Conservation (phyloP, 148 eudicot species). For the Rhododendron henanense region DNA sequence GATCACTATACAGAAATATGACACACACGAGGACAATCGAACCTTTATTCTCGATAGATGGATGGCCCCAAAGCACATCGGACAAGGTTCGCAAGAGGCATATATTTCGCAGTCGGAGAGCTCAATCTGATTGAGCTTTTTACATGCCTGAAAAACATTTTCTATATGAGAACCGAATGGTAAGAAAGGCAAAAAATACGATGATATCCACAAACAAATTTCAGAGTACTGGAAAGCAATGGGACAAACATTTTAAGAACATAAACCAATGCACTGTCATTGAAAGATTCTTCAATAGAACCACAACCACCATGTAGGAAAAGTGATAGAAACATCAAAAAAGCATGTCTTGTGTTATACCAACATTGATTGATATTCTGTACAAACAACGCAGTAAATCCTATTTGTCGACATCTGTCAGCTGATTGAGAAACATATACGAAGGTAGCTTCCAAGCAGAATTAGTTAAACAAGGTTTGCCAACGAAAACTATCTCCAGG, state of each 20-base stretch:
- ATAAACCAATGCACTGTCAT: neutral
- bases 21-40: neutral
- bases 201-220: neutral
- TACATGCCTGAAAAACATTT: constrained; percentile 61
- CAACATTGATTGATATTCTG: neutral
- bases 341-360: neutral
- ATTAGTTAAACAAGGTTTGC: neutral
- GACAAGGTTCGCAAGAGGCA: constrained; percentile 90
- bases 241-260: neutral
- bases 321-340: neutral
- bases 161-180: neutral
- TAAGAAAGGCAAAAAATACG: neutral
- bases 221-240: neutral
- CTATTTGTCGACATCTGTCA: neutral
- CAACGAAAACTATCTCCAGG: neutral
- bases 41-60: constrained; percentile 82
- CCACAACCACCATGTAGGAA: neutral
- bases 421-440: neutral
- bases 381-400: neutral
- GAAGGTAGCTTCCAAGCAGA: neutral
- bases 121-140: constrained; percentile 68
- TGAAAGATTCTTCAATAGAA: neutral
- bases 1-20: neutral
- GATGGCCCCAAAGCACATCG: constrained; percentile 92
- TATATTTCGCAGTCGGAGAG: constrained; percentile 85